Conservation (phyloP, 2,329 filamentous ascomycete genomes). For the Beauveria asiatica region DNA sequence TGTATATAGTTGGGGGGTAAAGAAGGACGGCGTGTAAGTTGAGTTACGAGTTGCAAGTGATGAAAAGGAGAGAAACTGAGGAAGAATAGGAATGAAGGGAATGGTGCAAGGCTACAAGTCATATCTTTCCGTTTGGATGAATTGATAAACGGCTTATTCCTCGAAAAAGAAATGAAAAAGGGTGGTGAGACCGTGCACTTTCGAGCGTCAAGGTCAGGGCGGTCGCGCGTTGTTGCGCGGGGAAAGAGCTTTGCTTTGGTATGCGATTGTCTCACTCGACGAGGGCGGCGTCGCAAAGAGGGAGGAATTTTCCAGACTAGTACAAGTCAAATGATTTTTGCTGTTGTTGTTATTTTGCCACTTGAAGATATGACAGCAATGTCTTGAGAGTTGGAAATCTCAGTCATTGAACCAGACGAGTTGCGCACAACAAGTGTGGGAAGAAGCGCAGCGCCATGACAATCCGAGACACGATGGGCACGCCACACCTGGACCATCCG, state of each 20-base stretch:
- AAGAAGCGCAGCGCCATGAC: not conserved
- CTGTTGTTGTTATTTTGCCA: too few relatives aligned
- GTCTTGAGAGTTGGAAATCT: too few relatives aligned
- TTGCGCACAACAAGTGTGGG: not conserved
- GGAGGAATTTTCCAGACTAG: too few relatives aligned
- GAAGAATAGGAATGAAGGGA: not conserved
- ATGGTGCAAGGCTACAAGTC: too few relatives aligned
- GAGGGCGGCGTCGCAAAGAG: not conserved
- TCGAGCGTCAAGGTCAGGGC: not conserved
- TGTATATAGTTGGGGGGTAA: too few relatives aligned
- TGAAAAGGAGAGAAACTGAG: not conserved
- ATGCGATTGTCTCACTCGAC: constrained; percentile 5
- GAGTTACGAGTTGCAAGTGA: not conserved
- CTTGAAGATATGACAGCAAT: too few relatives aligned
- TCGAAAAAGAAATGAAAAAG: not conserved
- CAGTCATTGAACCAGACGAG: too few relatives aligned
- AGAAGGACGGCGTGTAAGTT: too few relatives aligned
- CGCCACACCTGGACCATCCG: not conserved
- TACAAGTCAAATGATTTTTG: too few relatives aligned
- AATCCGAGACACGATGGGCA: not conserved
- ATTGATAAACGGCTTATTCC: too few relatives aligned
- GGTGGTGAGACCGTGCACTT: not conserved
- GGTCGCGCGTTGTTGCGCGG: not conserved
- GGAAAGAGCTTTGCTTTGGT: not conserved
- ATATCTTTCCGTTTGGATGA: too few relatives aligned